Conservation (phyloP, 2,329 filamentous ascomycete species). For the Trichoderma semiorbis region DNA sequence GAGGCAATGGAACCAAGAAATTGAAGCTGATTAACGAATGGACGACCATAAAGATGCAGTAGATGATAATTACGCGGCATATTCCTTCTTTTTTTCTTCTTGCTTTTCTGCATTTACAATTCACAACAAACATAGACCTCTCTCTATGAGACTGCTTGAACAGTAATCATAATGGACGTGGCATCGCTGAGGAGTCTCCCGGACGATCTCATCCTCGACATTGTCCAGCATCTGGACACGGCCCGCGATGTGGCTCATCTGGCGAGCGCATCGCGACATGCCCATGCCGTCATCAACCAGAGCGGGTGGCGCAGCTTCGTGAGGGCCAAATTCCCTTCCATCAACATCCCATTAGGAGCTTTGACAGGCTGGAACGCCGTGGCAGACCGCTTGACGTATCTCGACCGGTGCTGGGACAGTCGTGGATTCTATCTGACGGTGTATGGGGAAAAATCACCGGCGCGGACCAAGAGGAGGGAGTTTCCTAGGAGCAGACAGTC, state of each 20-base stretch:
- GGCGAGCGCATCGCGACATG: slow-evolving; percentile 36
- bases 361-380: slow-evolving; percentile 36
- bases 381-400: slow-evolving; percentile 47
- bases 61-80: not conserved
- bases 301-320: slow-evolving; percentile 52
- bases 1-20: not conserved
- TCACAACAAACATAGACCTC: not conserved
- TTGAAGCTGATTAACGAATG: not conserved
- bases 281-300: slow-evolving; percentile 38
- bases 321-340: slow-evolving; percentile 41
- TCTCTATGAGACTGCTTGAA: not conserved
- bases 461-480: slow-evolving; percentile 19
- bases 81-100: not conserved
- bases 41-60: not conserved
- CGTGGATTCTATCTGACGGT: slow-evolving; percentile 39
- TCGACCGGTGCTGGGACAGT: slow-evolving; percentile 52
- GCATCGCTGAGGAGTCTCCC: slow-evolving; percentile 43
- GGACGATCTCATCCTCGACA: slow-evolving; percentile 48
- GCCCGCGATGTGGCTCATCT: slow-evolving; percentile 47
- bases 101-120: not conserved
- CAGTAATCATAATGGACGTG: slow-evolving; percentile 22
- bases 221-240: slow-evolving; percentile 46
- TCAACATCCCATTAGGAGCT: slow-evolving; percentile 31
- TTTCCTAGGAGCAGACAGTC: slow-evolving; percentile 30
- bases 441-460: slow-evolving; percentile 24